Conservation (phyloP, 805 yeast genomes). For the Ogataea dorogensis region DNA sequence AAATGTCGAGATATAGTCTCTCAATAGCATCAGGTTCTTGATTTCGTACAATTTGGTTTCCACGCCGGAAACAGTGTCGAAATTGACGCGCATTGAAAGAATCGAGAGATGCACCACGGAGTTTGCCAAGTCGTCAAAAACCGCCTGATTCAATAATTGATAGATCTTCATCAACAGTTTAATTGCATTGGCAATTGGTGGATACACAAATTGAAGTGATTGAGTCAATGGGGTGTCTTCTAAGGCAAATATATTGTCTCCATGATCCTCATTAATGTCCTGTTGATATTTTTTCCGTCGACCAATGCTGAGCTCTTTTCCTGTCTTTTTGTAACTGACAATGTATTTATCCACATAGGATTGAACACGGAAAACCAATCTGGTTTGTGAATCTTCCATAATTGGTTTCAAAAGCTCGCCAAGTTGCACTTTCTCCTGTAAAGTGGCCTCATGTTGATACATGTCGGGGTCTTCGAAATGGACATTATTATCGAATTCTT, state of each 20-base stretch:
- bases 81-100: constrained; percentile 55
- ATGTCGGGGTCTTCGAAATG: constrained; percentile 21
- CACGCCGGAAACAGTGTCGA: constrained; percentile 46
- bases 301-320: constrained; percentile 66
- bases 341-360: constrained; percentile 67
- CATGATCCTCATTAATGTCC: constrained; percentile 6
- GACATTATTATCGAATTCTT: constrained; percentile 34
- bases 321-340: constrained; percentile 61
- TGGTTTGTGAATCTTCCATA: constrained; percentile 71
- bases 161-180: constrained; percentile 73
- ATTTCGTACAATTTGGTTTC: constrained; percentile 69
- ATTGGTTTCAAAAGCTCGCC: constrained; percentile 69
- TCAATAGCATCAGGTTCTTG: constrained; percentile 67
- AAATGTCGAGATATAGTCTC: constrained; percentile 66
- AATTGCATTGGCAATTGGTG: constrained; percentile 70
- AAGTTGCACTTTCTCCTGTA: constrained; percentile 19
- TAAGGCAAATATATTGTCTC: constrained; percentile 16
- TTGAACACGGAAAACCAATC: constrained; percentile 79
- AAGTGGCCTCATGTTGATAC: constrained; percentile 19
- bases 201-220: constrained; percentile 40
- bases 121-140: constrained; percentile 89
- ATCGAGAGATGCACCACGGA: constrained; percentile 79
- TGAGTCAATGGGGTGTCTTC: constrained; percentile 9
- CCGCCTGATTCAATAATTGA: constrained; percentile 70
- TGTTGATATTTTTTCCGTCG: constrained; percentile 24